Conservation (phyloP, 2,329 filamentous ascomycete species). For the Talaromyces islandicus region DNA sequence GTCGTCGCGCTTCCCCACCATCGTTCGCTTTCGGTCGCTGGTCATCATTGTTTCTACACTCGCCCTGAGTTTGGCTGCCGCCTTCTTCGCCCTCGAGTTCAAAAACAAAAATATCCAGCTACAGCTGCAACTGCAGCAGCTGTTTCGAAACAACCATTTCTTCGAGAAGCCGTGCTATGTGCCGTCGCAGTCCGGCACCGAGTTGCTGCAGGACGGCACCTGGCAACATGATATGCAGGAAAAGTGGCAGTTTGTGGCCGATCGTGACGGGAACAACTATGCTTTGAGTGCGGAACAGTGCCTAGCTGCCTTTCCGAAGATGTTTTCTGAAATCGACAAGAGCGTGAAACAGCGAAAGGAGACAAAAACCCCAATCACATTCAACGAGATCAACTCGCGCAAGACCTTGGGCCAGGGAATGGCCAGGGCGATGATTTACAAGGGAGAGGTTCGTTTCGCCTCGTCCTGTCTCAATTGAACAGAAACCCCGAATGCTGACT, state of each 20-base stretch:
- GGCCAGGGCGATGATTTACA: slow-evolving; percentile 30
- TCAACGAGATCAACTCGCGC: slow-evolving; percentile 28
- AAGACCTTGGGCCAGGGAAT: slow-evolving; percentile 27
- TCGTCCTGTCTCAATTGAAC: neutral
- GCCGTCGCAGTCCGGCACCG: slow-evolving; percentile 1
- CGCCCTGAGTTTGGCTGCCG: neutral
- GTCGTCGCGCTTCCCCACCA: slow-evolving; percentile 2
- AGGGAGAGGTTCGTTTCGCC: slow-evolving; percentile 25
- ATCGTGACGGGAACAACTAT: slow-evolving; percentile 31
- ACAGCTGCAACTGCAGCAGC: slow-evolving; percentile 7
- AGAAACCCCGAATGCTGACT: neutral
- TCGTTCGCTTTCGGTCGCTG: slow-evolving; percentile 3
- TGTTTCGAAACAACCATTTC: slow-evolving; percentile 9
- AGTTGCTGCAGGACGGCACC: neutral
- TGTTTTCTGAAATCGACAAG: slow-evolving; percentile 33
- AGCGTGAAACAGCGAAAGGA: slow-evolving; percentile 17
- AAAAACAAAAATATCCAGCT: slow-evolving; percentile 8
- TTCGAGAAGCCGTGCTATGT: slow-evolving; percentile 9
- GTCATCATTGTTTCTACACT: slow-evolving; percentile 1
- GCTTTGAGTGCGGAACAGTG: slow-evolving; percentile 32
- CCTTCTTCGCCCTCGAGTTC: slow-evolving; percentile 5
- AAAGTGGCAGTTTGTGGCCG: slow-evolving; percentile 27
- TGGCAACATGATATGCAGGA: neutral
- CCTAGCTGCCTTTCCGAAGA: slow-evolving; percentile 34
- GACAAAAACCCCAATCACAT: slow-evolving; percentile 22